These are phyloP conservation scores for Fusarium foetens DNA, from an alignment of 2,329 filamentous ascomycete species.

Conservation along the genomic window DNA sequence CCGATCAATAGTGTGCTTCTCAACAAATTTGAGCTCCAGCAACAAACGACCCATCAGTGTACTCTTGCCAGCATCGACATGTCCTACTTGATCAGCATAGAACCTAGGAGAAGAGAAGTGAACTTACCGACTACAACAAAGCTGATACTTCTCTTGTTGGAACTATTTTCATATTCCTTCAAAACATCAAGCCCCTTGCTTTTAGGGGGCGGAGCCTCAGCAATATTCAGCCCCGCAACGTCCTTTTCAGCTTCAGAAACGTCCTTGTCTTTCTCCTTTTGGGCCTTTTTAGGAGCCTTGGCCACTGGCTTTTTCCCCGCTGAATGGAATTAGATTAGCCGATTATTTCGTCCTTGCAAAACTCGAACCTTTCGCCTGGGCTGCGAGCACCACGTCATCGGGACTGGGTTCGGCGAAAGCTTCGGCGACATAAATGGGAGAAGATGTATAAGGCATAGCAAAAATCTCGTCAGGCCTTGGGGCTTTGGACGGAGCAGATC, in stretches of 20 bases:
- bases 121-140: slow-evolving; percentile 89
- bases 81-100: slow-evolving; percentile 65
- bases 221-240: slow-evolving; percentile 54
- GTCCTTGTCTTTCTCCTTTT: slow-evolving; percentile 55
- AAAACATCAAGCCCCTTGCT: slow-evolving; percentile 88
- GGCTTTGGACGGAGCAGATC: slow-evolving; percentile 50
- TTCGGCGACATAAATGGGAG: slow-evolving; percentile 61
- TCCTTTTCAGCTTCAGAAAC: slow-evolving; percentile 41
- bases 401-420: slow-evolving; percentile 89
- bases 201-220: slow-evolving; percentile 66
- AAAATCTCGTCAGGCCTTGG: slow-evolving; percentile 48
- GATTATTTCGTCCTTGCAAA: slow-evolving; percentile 61
- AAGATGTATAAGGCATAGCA: slow-evolving; percentile 62
- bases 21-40: slow-evolving; percentile 87
- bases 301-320: slow-evolving; percentile 62
- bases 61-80: slow-evolving; percentile 97
- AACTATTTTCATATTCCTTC: slow-evolving; percentile 79
- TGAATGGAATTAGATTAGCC: slow-evolving; percentile 64
- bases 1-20: slow-evolving; percentile 87
- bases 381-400: slow-evolving; percentile 87
- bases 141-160: slow-evolving; percentile 82
- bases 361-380: slow-evolving; percentile 88
- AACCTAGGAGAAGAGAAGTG: neutral
- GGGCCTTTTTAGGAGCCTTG: slow-evolving; percentile 53
- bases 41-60: slow-evolving; percentile 96